These are phyloP conservation scores for Kazachstania psychrophila DNA, from an alignment of 805 yeast species.

Conservation along the genomic window DNA sequence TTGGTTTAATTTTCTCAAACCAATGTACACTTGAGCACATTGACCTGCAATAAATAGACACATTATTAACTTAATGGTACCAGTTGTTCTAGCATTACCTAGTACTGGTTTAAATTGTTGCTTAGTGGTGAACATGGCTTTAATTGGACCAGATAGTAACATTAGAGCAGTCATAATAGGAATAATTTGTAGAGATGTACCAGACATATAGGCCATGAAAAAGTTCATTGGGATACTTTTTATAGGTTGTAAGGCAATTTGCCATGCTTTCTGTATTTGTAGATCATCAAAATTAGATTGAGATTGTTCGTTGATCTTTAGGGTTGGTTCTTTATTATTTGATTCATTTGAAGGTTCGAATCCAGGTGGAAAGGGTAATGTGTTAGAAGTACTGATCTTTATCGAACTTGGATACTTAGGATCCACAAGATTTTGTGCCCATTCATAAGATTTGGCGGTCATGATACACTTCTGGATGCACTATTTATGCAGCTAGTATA, in stretches of 20 bases:
- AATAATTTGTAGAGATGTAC: slow-evolving; percentile 78
- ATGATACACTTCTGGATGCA: too few relatives aligned
- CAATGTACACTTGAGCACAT: slow-evolving; percentile 54
- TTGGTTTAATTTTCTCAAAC: slow-evolving; percentile 71
- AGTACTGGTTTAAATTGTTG: slow-evolving; percentile 43
- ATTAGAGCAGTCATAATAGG: slow-evolving; percentile 84
- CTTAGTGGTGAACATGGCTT: slow-evolving; percentile 54
- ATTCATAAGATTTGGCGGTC: slow-evolving; percentile 8
- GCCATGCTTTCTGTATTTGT: slow-evolving; percentile 67
- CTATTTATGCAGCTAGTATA: too few relatives aligned
- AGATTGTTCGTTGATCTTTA: not conserved
- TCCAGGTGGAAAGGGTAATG: slow-evolving; percentile 23
- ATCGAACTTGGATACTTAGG: slow-evolving; percentile 1
- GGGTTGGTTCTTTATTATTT: not conserved
- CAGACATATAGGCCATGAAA: slow-evolving; percentile 87
- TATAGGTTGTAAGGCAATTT: slow-evolving; percentile 70
- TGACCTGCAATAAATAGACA: slow-evolving; percentile 40
- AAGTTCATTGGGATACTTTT: slow-evolving; percentile 85
- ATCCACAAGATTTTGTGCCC: slow-evolving; percentile 13
- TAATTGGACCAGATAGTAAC: slow-evolving; percentile 70
- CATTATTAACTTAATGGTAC: slow-evolving; percentile 33
- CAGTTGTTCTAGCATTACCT: slow-evolving; percentile 27
- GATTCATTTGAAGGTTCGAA: slow-evolving; percentile 8
- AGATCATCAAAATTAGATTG: slow-evolving; percentile 5
- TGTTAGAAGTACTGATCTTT: not conserved